Conservation (phyloP, 1,139 yeast species). For the Candida smagusa region DNA sequence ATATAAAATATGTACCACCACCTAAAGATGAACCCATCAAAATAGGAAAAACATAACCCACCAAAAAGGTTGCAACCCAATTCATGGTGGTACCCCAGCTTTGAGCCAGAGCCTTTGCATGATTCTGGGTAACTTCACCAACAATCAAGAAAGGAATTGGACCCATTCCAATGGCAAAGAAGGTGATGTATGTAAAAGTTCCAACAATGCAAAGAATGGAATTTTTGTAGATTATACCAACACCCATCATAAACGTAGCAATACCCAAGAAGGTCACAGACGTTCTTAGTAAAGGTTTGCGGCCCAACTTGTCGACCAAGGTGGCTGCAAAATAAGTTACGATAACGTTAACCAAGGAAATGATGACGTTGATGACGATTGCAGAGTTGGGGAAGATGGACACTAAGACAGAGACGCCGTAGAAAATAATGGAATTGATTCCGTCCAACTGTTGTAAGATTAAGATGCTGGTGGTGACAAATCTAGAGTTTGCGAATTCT, state of each 20-base stretch:
- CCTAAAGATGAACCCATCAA: slow-evolving; percentile 59
- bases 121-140: slow-evolving; percentile 81
- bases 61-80: slow-evolving; percentile 83
- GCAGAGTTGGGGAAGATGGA: slow-evolving; percentile 69
- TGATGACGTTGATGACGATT: slow-evolving; percentile 65
- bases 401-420: slow-evolving; percentile 81
- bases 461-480: slow-evolving; percentile 71
- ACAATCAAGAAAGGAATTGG: slow-evolving; percentile 90
- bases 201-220: slow-evolving; percentile 60
- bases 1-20: slow-evolving; percentile 75
- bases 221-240: slow-evolving; percentile 54
- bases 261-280: slow-evolving; percentile 73
- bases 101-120: slow-evolving; percentile 84
- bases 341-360: slow-evolving; percentile 68
- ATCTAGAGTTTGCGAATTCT: slow-evolving; percentile 53
- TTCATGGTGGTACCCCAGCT: slow-evolving; percentile 89
- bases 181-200: slow-evolving; percentile 69
- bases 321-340: slow-evolving; percentile 73
- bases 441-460: slow-evolving; percentile 92
- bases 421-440: slow-evolving; percentile 85
- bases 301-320: slow-evolving; percentile 68
- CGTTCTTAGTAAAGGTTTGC: slow-evolving; percentile 64
- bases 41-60: slow-evolving; percentile 80
- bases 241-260: slow-evolving; percentile 59
- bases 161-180: slow-evolving; percentile 89